Evolutionary conservation across 805 yeast species (phyloP).

Genomic region (Hyphopichia homilentoma): DNA sequence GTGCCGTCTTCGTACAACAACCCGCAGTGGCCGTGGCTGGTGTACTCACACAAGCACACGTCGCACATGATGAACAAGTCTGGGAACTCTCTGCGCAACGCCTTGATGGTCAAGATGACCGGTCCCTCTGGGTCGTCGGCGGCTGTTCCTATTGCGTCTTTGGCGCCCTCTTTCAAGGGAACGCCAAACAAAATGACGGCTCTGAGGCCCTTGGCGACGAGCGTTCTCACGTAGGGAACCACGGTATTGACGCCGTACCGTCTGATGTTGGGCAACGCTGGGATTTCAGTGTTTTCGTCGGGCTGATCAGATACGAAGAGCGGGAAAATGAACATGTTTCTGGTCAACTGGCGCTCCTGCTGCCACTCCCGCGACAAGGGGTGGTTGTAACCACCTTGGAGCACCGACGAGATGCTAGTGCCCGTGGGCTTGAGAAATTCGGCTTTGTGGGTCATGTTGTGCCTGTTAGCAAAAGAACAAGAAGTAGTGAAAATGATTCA

Average conservation of each 20-base stretch:
- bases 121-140: slow-evolving; percentile 98
- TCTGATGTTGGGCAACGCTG: slow-evolving; percentile 82
- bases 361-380: slow-evolving; percentile 92
- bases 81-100: slow-evolving; percentile 66
- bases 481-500: background rate
- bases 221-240: slow-evolving; percentile 61
- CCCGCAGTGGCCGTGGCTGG: slow-evolving; percentile 98
- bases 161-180: slow-evolving; percentile 67
- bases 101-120: slow-evolving; percentile 74
- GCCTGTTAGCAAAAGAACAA: background rate
- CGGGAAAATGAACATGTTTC: slow-evolving; percentile 91
- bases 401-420: slow-evolving; percentile 66
- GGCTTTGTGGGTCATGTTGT: slow-evolving; percentile 61
- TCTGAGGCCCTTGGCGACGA: slow-evolving; percentile 76
- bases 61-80: slow-evolving; percentile 86
- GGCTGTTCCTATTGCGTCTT: slow-evolving; percentile 78
- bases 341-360: slow-evolving; percentile 73
- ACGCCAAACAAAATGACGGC: slow-evolving; percentile 93
- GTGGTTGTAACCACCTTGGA: slow-evolving; percentile 94
- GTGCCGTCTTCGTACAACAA: slow-evolving; percentile 82
- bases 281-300: slow-evolving; percentile 73
- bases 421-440: slow-evolving; percentile 58
- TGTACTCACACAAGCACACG: slow-evolving; percentile 95
- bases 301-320: slow-evolving; percentile 77
- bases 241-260: slow-evolving; percentile 81